Conservation (phyloP, 2,329 filamentous ascomycete genomes). For the Ophioceras dolichostomum region DNA sequence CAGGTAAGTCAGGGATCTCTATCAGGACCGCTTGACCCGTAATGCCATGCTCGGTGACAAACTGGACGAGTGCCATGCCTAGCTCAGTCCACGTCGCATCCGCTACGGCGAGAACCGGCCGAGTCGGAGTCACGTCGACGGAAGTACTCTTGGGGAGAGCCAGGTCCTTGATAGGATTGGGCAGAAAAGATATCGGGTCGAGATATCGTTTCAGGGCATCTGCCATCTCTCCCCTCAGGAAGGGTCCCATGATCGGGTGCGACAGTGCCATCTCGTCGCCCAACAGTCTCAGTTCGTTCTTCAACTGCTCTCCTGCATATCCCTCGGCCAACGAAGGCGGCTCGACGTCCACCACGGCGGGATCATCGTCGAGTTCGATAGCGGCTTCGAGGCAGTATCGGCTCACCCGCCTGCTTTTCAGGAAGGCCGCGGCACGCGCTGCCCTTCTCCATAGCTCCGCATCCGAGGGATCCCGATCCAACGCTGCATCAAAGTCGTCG, state of each 20-base stretch:
- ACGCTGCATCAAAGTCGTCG: constrained; percentile 42
- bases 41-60: constrained; percentile 19
- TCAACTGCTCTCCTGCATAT: constrained; percentile 50
- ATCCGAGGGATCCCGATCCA: constrained; percentile 55
- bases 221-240: constrained; percentile 38
- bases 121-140: background rate
- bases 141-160: constrained; percentile 13
- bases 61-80: constrained; percentile 26
- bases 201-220: constrained; percentile 37
- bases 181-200: constrained; percentile 51
- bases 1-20: constrained; percentile 21
- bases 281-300: constrained; percentile 38
- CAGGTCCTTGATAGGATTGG: constrained; percentile 32
- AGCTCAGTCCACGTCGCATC: constrained; percentile 28
- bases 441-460: constrained; percentile 52
- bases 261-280: constrained; percentile 43
- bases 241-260: constrained; percentile 49
- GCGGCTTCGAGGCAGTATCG: constrained; percentile 54
- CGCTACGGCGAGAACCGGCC: background rate
- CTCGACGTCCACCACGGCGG: constrained; percentile 46
- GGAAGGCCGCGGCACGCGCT: constrained; percentile 43
- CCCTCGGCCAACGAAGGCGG: constrained; percentile 51
- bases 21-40: constrained; percentile 21
- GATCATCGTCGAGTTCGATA: constrained; percentile 56
- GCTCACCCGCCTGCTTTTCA: constrained; percentile 43